A percentile compares a stretch with the other conserved stretches of the same genome.
These are phyloP conservation scores for Pseudomassariella vexata DNA, from an alignment of 2,329 filamentous ascomycete genomes.

Conservation along the genomic window DNA sequence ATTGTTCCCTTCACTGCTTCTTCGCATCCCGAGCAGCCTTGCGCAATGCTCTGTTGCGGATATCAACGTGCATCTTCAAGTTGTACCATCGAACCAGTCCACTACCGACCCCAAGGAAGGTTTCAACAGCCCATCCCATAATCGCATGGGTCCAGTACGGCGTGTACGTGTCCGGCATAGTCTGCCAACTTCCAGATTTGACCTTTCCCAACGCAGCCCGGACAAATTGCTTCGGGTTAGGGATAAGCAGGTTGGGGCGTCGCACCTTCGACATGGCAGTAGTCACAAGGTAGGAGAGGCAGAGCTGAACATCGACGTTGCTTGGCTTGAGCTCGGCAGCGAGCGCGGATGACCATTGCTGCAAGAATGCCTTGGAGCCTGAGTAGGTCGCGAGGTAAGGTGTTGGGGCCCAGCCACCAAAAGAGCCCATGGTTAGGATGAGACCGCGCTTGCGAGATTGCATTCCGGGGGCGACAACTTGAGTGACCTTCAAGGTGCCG, in stretches of 20 bases:
- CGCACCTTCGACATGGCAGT: conserved; percentile 97
- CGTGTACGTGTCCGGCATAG: conserved; percentile 76
- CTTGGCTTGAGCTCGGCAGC: conserved; percentile 74
- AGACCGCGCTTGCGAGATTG: conserved; percentile 77
- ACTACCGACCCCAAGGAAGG: conserved; percentile 44
- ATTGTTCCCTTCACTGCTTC: conserved; percentile 52
- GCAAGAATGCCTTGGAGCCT: conserved; percentile 95
- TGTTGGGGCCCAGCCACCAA: conserved; percentile 86
- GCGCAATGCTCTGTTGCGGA: conserved; percentile 73
- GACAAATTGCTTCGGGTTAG: conserved; percentile 78
- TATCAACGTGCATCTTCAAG: conserved; percentile 71
- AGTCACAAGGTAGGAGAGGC: conserved; percentile 88
- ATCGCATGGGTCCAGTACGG: conserved; percentile 90
- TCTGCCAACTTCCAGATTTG: conserved; percentile 73
- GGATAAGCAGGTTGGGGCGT: conserved; percentile 69
- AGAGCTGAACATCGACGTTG: conserved; percentile 83
- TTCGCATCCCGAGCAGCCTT: conserved; percentile 81
- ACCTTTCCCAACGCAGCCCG: conserved; percentile 72
- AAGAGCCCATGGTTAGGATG: conserved; percentile 95
- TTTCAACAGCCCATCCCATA: conserved; percentile 77
- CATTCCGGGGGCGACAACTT: conserved; percentile 80
- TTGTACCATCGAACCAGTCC: conserved; percentile 43
- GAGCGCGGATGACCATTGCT: conserved; percentile 88
- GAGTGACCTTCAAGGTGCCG: conserved; percentile 82
- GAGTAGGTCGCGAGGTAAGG: conserved; percentile 94